Percentiles rank a stretch among this genome's conserved stretches.
Conservation (phyloP, 352 stramenopile genomes). For the Pythium periplocum region DNA sequence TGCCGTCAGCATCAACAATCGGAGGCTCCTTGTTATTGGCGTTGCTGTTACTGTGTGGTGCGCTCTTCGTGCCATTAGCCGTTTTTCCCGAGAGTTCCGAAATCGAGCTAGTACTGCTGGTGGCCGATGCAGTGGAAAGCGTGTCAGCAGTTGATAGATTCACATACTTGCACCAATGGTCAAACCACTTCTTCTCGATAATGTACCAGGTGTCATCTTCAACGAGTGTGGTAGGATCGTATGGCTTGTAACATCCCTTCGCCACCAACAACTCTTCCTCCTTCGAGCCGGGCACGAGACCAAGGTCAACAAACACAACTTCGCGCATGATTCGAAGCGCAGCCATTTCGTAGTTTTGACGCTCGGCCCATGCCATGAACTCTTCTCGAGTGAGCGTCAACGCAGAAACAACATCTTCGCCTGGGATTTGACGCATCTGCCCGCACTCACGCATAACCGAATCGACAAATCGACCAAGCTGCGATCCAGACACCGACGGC, state of each 20-base stretch:
- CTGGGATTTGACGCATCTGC: slow-evolving; percentile 16
- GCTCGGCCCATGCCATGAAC: slow-evolving; percentile 56
- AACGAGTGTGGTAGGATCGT: slow-evolving; percentile 55
- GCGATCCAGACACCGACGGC: slow-evolving; percentile 68
- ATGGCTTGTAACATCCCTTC: slow-evolving; percentile 71
- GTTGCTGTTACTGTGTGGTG: slow-evolving; percentile 23
- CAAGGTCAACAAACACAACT: slow-evolving; percentile 80
- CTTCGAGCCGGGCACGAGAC: slow-evolving; percentile 62
- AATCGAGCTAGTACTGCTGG: slow-evolving; percentile 14
- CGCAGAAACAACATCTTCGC: slow-evolving; percentile 20
- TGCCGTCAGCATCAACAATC: slow-evolving; percentile 75
- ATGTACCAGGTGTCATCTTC: slow-evolving; percentile 85
- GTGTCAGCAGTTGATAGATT: slow-evolving; percentile 25
- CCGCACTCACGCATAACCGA: slow-evolving; percentile 60
- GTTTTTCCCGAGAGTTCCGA: slow-evolving; percentile 18
- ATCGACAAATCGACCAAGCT: slow-evolving; percentile 79
- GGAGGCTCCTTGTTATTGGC: slow-evolving; percentile 38
- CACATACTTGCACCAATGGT: slow-evolving; percentile 84
- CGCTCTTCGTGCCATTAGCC: slow-evolving; percentile 1
- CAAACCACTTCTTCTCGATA: slow-evolving; percentile 80
- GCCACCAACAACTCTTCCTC: slow-evolving; percentile 74
- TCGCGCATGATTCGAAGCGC: slow-evolving; percentile 80
- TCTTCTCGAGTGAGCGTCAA: slow-evolving; percentile 58
- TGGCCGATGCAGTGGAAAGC: slow-evolving; percentile 9
- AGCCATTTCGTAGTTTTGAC: slow-evolving; percentile 75